Evolutionary conservation across 345 rosid genomes (phyloP).

Genomic region (Citrus unshiu): DNA sequence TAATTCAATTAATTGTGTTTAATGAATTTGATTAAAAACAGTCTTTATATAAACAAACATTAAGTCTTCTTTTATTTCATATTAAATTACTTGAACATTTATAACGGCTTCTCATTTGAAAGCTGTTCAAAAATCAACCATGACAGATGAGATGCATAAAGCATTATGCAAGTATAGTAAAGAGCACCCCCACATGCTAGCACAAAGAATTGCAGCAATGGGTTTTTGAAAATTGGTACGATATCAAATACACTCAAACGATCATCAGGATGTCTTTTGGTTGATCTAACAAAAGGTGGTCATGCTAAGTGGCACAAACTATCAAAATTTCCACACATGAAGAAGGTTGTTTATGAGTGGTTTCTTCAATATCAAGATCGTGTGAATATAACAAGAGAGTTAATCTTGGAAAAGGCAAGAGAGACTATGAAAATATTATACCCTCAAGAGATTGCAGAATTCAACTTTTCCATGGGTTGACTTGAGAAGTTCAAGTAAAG

Average conservation of each 20-base stretch:
- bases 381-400: not conserved
- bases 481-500: slow-evolving; percentile 2
- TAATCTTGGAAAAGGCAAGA: not conserved
- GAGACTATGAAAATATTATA: not conserved
- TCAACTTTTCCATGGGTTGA: not conserved
- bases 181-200: not conserved
- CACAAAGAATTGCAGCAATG: not conserved
- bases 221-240: not conserved
- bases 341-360: not conserved
- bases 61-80: no score
- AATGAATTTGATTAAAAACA: no score
- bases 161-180: no score
- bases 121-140: no score
- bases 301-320: not conserved
- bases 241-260: not conserved
- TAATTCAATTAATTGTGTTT: no score
- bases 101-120: no score
- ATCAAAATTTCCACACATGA: not conserved
- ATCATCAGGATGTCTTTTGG: not conserved
- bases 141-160: no score
- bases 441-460: not conserved
- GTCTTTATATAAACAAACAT: no score
- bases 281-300: not conserved
- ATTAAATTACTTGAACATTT: no score
- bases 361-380: not conserved